Evolutionary conservation across 2,329 filamentous ascomycete species (phyloP).

Genomic region (Geosmithia putterillii): DNA sequence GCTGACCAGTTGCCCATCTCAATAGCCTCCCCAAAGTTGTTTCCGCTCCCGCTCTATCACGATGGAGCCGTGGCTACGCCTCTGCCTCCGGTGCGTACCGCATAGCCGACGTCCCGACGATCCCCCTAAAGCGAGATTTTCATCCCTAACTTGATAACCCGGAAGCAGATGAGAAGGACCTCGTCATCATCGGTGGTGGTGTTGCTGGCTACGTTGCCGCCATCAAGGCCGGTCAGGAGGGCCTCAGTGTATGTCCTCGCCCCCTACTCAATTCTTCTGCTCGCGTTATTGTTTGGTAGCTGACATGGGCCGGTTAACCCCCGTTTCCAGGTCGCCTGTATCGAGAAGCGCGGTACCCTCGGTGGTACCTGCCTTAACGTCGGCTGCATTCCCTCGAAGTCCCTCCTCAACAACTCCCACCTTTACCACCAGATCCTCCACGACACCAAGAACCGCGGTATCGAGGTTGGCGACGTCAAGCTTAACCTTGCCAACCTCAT

Average conservation of each 20-base stretch:
- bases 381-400: slow-evolving; percentile 98
- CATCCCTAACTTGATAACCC: background rate
- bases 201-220: slow-evolving; percentile 97
- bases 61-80: slow-evolving; percentile 47
- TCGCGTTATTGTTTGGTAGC: background rate
- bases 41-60: slow-evolving; percentile 29
- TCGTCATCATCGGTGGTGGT: slow-evolving; percentile 95
- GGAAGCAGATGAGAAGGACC: slow-evolving; percentile 73
- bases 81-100: slow-evolving; percentile 39
- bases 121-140: slow-evolving; percentile 1
- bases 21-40: slow-evolving; percentile 33
- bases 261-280: background rate
- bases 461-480: slow-evolving; percentile 94
- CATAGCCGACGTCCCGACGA: slow-evolving; percentile 5
- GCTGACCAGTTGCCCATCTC: slow-evolving; percentile 10
- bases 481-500: slow-evolving; percentile 93
- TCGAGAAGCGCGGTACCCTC: slow-evolving; percentile 92
- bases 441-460: slow-evolving; percentile 93
- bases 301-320: background rate
- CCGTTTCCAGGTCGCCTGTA: slow-evolving; percentile 69
- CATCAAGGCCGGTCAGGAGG: slow-evolving; percentile 97
- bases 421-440: slow-evolving; percentile 95
- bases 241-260: slow-evolving; percentile 61
- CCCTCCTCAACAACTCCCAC: slow-evolving; percentile 98
- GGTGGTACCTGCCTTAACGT: slow-evolving; percentile 98